phyloP scores from a whole-genome alignment of 225 moss, liverwort and hornwort species.

The Asterella californica region DNA sequence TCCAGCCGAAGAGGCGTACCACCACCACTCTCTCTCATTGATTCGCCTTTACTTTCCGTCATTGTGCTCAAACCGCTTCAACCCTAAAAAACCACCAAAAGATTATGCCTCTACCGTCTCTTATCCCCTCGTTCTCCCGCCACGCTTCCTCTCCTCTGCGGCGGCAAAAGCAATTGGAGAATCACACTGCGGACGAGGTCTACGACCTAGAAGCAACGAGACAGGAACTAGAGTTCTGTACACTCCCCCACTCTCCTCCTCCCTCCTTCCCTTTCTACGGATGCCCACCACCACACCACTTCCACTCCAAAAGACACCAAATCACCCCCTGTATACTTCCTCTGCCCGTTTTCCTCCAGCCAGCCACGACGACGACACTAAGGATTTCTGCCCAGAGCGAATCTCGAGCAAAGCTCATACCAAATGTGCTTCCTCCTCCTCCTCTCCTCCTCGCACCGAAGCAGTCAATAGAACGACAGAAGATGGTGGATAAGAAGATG shows the following conservation, averaged over 20 bases:
- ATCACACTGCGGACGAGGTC: not conserved
- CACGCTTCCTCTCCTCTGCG: not conserved
- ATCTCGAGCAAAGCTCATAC: constrained; percentile 19
- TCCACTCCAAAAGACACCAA: constrained; percentile 19
- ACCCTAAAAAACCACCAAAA: constrained; percentile 39
- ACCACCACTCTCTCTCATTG: constrained; percentile 39
- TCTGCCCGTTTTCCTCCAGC: constrained; percentile 14
- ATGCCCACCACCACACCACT: not conserved
- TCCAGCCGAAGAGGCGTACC: constrained; percentile 45
- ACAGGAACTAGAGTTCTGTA: constrained; percentile 10
- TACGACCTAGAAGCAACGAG: not conserved
- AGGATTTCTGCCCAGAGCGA: constrained; percentile 21
- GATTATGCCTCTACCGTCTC: not conserved
- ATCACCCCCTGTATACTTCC: constrained; percentile 10
- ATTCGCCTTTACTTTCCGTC: constrained; percentile 50
- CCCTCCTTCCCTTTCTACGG: not conserved
- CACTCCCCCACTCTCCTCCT: constrained; percentile 4
- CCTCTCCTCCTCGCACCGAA: not conserved
- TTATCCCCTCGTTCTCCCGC: not conserved
- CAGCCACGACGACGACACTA: constrained; percentile 19
- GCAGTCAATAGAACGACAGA: constrained; percentile 7
- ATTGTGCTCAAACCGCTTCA: constrained; percentile 27
- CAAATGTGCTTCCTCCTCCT: constrained; percentile 11
- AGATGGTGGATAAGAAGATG: constrained; percentile 16
- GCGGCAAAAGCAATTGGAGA: constrained; percentile 1